Conservation (phyloP, 2,329 filamentous ascomycete genomes). For the Neonectria coccinea region DNA sequence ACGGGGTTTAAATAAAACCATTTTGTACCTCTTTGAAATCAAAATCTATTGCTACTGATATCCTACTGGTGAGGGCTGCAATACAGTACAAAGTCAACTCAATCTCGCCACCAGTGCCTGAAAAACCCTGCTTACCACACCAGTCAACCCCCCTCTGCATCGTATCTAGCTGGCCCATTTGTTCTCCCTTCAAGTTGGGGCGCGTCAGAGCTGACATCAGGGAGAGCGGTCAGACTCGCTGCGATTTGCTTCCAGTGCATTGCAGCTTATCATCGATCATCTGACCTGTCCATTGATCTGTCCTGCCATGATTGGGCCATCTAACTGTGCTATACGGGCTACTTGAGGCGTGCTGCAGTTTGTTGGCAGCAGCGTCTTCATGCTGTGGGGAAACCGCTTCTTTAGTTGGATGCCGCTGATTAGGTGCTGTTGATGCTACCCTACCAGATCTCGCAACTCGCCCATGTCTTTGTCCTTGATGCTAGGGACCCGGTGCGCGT, state of each 20-base stretch:
- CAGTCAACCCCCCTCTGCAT: neutral
- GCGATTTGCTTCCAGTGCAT: conserved; percentile 1
- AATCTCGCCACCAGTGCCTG: conserved; percentile 3
- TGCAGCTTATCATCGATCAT: conserved; percentile 16
- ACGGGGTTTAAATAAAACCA: conserved; percentile 1
- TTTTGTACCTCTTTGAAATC: neutral
- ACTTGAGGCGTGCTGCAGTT: conserved; percentile 2
- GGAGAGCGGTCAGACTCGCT: conserved; percentile 16
- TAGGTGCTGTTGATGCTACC: conserved; percentile 12
- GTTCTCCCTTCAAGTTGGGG: neutral
- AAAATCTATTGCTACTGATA: neutral
- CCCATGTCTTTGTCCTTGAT: conserved; percentile 7
- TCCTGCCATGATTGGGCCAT: neutral
- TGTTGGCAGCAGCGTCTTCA: conserved; percentile 1
- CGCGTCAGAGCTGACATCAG: conserved; percentile 13
- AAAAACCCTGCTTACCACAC: conserved; percentile 12
- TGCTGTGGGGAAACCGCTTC: conserved; percentile 5
- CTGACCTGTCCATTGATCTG: conserved; percentile 9
- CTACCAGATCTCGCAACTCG: conserved; percentile 7
- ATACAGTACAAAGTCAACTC: neutral
- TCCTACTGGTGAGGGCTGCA: neutral
- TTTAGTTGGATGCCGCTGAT: neutral
- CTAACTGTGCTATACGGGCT: conserved; percentile 1
- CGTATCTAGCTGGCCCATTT: neutral
- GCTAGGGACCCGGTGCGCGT: neutral